These are phyloP conservation scores for Neoascochyta sp. DNA, from an alignment of 2,329 filamentous ascomycete genomes.

Conservation along the genomic window DNA sequence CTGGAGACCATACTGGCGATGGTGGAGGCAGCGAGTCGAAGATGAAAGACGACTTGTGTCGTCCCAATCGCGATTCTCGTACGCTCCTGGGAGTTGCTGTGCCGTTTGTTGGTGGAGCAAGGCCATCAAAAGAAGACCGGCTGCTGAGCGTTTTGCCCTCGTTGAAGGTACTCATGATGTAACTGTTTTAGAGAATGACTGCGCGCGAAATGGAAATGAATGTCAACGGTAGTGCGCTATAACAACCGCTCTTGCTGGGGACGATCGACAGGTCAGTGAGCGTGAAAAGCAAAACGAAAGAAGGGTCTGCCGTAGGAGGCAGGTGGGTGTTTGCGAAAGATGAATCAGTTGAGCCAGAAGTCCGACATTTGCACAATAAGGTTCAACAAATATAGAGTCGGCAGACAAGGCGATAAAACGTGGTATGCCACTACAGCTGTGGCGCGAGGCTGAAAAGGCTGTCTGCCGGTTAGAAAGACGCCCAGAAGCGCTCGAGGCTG, in stretches of 20 bases:
- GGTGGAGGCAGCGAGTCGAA: conserved; percentile 13
- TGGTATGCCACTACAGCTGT: conserved; percentile 5
- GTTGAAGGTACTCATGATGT: conserved; percentile 6
- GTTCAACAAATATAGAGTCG: conserved; percentile 9
- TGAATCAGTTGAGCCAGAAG: too few relatives aligned
- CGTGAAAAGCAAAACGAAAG: too few relatives aligned
- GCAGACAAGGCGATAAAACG: conserved; percentile 9
- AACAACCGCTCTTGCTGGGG: too few relatives aligned
- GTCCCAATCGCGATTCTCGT: conserved; percentile 8
- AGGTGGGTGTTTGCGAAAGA: too few relatives aligned
- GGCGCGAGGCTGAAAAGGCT: conserved; percentile 6
- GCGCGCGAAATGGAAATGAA: too few relatives aligned
- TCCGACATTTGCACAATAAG: conserved; percentile 5
- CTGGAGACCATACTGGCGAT: conserved; percentile 9
- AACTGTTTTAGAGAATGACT: conserved; percentile 1
- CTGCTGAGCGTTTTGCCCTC: conserved; percentile 7
- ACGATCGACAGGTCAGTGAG: too few relatives aligned
- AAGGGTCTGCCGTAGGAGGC: conserved; percentile 2
- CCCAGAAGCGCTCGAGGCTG: conserved; percentile 7
- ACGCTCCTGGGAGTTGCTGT: conserved; percentile 7
- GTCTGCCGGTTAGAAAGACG: conserved; percentile 4
- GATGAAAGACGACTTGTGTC: conserved; percentile 12
- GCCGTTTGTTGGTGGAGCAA: conserved; percentile 4
- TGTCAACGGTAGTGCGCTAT: too few relatives aligned
- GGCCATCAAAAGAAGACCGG: conserved; percentile 7